Evolutionary conservation across 345 rosid genomes (phyloP), one percentile per base, ranked within the genome.

Genomic region (Gossypium sturtianum): DNA sequence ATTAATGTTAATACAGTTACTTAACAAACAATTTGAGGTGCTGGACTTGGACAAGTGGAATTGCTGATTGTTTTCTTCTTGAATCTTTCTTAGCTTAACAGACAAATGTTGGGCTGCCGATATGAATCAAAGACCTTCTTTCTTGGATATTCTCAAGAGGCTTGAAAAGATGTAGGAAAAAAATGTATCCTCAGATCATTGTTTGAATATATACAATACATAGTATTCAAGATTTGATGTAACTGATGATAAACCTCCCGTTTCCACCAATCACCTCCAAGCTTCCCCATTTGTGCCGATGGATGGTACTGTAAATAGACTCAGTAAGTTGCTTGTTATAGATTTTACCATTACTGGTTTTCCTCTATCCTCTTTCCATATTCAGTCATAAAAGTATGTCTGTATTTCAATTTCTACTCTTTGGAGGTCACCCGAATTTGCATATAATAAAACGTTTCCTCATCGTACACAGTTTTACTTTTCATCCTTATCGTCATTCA

Each of bases 111-210:
- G 98, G 98, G 87, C 87, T 0, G 82, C 89, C 12, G 97, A 92
- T 83, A 89, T 89, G 97, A 94, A 85, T 80, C 85, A 63, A 77
- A 90, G 97, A 82, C 98, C 95, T 34, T 74, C 97, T 22, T 94
- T 94, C 86, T 77, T 94, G 86, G 98, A 94, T 34, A 92, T 94
- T 56, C 95, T 94, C 76, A 92, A 92, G 90, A 87, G 77, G 80
- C 95, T 94, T 38, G 97, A 94, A 76, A 92, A 89, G 90, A 87
- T 94, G 48, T 91, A 89, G 89, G 97, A 89, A 79, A 78, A 11
- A 79, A 78, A 11, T 71, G 70, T 84, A 25, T 89, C 88, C 60
- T 1, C 87, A 20, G 98, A 91, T 85, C 91, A 91, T 81, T 89
- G 80, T 79, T 92, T 97, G 97, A 83, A 77, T 80, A 74, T 92